A percentile compares a stretch with the other conserved stretches of the same genome.
phyloP scores from a whole-genome alignment of 2,329 filamentous ascomycete species.

The Phaeosphaeriaceae sp. region DNA sequence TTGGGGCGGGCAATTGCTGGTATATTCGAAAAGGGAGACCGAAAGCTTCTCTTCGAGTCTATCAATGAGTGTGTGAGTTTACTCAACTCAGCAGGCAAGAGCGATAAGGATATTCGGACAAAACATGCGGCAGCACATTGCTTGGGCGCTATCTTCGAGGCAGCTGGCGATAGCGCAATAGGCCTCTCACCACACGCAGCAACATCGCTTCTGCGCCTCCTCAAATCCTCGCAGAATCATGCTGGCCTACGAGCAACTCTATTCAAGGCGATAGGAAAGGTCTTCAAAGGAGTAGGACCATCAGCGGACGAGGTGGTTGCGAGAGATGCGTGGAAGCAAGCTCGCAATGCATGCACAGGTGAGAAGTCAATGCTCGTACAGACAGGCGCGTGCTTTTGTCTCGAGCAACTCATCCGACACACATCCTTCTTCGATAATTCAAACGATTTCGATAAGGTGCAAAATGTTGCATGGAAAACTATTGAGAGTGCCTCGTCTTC shows the following conservation, averaged over 20 bases:
- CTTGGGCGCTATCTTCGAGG: constrained; percentile 85
- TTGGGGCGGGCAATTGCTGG: constrained; percentile 82
- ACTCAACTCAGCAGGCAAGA: constrained; percentile 71
- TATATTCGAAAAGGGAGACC: constrained; percentile 83
- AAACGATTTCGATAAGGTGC: constrained; percentile 88
- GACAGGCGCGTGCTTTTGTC: constrained; percentile 76
- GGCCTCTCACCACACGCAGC: constrained; percentile 78
- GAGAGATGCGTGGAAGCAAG: constrained; percentile 94
- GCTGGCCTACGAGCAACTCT: constrained; percentile 81
- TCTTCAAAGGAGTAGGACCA: constrained; percentile 74
- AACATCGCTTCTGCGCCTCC: constrained; percentile 73
- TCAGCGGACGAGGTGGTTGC: constrained; percentile 84
- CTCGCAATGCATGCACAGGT: constrained; percentile 72
- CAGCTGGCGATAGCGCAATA: constrained; percentile 93
- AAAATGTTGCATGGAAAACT: constrained; percentile 81
- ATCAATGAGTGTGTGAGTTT: constrained; percentile 85
- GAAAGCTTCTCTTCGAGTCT: constrained; percentile 91
- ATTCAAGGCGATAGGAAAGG: constrained; percentile 76
- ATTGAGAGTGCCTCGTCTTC: constrained; percentile 78
- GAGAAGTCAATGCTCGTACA: constrained; percentile 88
- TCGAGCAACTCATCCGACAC: constrained; percentile 73
- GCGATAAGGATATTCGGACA: constrained; percentile 75
- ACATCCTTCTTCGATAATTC: constrained; percentile 87
- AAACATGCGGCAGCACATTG: constrained; percentile 90
- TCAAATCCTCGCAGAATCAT: constrained; percentile 81